These are phyloP conservation scores for Russula virescens DNA, from an alignment of 768 basidiomycete species.

Conservation along the genomic window DNA sequence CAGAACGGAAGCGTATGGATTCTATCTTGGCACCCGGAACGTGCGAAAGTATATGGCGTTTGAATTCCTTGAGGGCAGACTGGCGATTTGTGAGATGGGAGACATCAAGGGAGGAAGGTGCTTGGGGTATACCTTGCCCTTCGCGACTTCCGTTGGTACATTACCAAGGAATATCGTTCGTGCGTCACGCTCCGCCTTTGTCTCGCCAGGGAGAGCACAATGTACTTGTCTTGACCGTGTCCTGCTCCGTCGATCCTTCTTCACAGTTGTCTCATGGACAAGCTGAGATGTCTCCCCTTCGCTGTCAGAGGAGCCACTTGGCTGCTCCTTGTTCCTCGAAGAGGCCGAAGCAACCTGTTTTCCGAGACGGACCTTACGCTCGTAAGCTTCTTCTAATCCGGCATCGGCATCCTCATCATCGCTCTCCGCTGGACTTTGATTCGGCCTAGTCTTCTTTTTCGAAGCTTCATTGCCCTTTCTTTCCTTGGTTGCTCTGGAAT, in stretches of 20 bases:
- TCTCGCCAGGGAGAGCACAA: constrained; percentile 63
- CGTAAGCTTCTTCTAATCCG: constrained; percentile 34
- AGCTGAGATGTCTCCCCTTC: constrained; percentile 36
- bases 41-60: constrained; percentile 66
- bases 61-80: constrained; percentile 71
- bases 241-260: constrained; percentile 30
- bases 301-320: constrained; percentile 31
- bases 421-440: constrained; percentile 14
- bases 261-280: constrained; percentile 59
- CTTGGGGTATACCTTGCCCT: constrained; percentile 57
- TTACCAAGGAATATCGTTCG: constrained; percentile 94
- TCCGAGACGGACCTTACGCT: constrained; percentile 15
- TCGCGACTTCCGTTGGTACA: constrained; percentile 67
- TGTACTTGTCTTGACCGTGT: constrained; percentile 34
- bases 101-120: background rate
- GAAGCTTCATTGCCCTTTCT: constrained; percentile 25
- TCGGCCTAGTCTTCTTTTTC: constrained; percentile 10
- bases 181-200: constrained; percentile 61
- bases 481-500: constrained; percentile 26
- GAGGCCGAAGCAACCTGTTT: constrained; percentile 20
- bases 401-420: constrained; percentile 31
- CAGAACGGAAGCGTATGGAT: constrained; percentile 87
- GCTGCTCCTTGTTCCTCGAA: constrained; percentile 21
- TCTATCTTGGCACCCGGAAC: constrained; percentile 80
- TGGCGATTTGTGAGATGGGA: constrained; percentile 30